These are phyloP conservation scores for Eucalyptus paniculata DNA, from an alignment of 345 rosid genomes.

Conservation along the genomic window DNA sequence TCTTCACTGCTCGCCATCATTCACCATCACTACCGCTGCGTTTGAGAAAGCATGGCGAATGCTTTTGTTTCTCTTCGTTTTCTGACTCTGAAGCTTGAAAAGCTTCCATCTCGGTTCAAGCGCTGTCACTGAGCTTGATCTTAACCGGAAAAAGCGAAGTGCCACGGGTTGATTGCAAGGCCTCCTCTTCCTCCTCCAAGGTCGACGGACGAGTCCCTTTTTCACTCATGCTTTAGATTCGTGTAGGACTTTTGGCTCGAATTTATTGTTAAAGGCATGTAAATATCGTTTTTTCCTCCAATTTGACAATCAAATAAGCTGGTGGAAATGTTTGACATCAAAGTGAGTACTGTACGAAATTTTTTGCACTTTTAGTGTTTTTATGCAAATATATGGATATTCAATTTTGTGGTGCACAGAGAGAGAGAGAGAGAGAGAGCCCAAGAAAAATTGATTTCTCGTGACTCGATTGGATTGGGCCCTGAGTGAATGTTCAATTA, in stretches of 20 bases:
- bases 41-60: not conserved
- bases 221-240: too few species aligned
- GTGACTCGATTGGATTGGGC: too few species aligned
- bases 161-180: not conserved
- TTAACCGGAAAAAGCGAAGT: not conserved
- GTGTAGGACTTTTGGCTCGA: not conserved
- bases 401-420: not conserved
- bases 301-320: not conserved
- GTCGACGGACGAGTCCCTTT: too few species aligned
- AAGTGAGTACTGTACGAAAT: accelerated
- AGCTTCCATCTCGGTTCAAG: not conserved
- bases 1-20: too few species aligned
- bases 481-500: too few species aligned
- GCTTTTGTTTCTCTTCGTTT: not conserved
- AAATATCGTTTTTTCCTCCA: too few species aligned
- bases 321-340: not conserved
- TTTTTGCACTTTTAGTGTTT: too few species aligned
- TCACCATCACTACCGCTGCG: too few species aligned
- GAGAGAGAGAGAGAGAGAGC: too few species aligned
- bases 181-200: too few species aligned
- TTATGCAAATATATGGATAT: not conserved
- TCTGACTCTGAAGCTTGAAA: too few species aligned
- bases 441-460: too few species aligned
- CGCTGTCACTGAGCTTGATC: not conserved
- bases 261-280: accelerated